Evolutionary conservation across 257 asterid species (phyloP).

Genomic region (Solanum peruvianum): DNA sequence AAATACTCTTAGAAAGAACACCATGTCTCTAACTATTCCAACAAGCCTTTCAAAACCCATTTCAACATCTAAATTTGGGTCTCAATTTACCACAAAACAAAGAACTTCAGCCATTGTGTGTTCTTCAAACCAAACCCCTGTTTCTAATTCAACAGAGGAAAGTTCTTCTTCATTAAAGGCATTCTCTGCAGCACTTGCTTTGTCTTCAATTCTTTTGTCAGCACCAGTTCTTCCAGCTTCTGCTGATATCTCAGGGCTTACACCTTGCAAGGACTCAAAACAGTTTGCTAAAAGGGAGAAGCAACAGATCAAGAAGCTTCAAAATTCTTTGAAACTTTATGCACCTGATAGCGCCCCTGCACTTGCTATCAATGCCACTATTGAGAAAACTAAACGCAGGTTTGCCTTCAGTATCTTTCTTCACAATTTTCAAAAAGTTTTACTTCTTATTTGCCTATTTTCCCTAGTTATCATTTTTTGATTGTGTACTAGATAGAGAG

Average conservation of each 20-base stretch:
- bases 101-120: slow-evolving; percentile 37
- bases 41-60: slow-evolving; percentile 69
- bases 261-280: slow-evolving; percentile 95
- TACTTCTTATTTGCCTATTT: too few species aligned
- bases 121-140: slow-evolving; percentile 20
- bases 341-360: slow-evolving; percentile 96
- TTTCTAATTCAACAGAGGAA: too few species aligned
- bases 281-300: slow-evolving; percentile 94
- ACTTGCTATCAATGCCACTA: slow-evolving; percentile 84
- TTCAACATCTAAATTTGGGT: slow-evolving; percentile 36
- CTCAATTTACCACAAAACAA: slow-evolving; percentile 24
- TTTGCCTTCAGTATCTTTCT: neutral
- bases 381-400: slow-evolving; percentile 91
- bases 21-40: slow-evolving; percentile 81
- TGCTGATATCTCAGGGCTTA: slow-evolving; percentile 81
- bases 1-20: neutral
- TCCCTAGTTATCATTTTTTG: neutral
- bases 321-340: slow-evolving; percentile 60
- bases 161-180: slow-evolving; percentile 41
- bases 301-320: slow-evolving; percentile 78
- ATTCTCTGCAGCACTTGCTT: slow-evolving; percentile 79
- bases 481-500: too few species aligned
- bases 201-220: slow-evolving; percentile 75
- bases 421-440: neutral
- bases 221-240: slow-evolving; percentile 80